phyloP scores from a whole-genome alignment of 1,284 basidiomycete genomes.

The Sporisorium graminicola region DNA sequence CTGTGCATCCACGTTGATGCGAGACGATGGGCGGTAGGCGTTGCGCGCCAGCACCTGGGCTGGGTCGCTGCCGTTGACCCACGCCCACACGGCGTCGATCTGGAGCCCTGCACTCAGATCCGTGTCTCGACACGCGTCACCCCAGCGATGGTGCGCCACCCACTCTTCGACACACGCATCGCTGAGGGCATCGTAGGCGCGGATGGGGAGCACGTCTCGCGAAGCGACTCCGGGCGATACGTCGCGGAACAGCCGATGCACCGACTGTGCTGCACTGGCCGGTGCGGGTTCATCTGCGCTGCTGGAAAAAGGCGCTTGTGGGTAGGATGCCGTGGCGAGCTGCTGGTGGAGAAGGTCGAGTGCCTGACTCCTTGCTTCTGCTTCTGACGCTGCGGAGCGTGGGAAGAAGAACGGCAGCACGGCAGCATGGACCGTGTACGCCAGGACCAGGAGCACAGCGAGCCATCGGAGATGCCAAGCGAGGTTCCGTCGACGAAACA shows the following conservation, averaged over 20 bases:
- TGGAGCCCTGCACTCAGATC: conserved; percentile 32
- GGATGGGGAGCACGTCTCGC: conserved; percentile 21
- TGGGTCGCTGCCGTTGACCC: conserved; percentile 48
- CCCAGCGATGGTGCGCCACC: conserved; percentile 38
- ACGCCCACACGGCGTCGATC: conserved; percentile 45
- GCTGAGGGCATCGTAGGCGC: conserved; percentile 38
- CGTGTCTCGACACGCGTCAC: conserved; percentile 16
- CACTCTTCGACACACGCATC: conserved; percentile 42
- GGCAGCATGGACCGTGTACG: conserved; percentile 8
- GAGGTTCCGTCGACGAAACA: conserved; percentile 9
- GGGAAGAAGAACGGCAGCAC: conserved; percentile 13
- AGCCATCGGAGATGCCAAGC: conserved; percentile 14
- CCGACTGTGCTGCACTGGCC: not conserved
- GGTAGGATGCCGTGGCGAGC: conserved; percentile 7
- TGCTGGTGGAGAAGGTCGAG: conserved; percentile 22
- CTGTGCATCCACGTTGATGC: conserved; percentile 38
- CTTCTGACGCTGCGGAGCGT: conserved; percentile 9
- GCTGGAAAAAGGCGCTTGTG: conserved; percentile 1
- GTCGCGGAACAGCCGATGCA: conserved; percentile 30
- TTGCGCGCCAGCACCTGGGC: conserved; percentile 41
- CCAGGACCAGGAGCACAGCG: conserved; percentile 13
- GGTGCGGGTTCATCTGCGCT: not conserved
- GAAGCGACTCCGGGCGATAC: conserved; percentile 21
- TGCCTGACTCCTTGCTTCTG: conserved; percentile 8
- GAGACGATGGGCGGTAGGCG: conserved; percentile 21